Evolutionary conservation across 495 filamentous ascomycete genomes (phyloP), one percentile per base, ranked within the genome.

Genomic region (Aspergillus bridgeri): DNA sequence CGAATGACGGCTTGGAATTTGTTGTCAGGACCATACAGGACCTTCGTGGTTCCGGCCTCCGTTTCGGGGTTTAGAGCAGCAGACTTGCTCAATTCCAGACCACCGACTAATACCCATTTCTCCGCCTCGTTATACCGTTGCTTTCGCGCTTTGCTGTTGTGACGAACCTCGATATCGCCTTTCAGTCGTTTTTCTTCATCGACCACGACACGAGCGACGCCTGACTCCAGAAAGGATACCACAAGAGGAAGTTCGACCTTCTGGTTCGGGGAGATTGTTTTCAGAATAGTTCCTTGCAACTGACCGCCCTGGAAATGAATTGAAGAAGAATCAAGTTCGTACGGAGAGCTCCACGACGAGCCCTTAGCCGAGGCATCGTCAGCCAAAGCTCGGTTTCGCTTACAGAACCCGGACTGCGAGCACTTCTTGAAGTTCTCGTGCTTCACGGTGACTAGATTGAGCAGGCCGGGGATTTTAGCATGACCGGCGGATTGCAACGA

Each of bases 371-470:
- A 72, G 54, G 82, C 91, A 53, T 83, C 78, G 69, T 98, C 92
- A 58, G 95, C 95, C 66, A 87, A 90, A 24, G 85, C 89, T 68
- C 93, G 86, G 72, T 96, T 97, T 56, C 94, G 91, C 67, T 89
- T 90, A 73, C 95, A 98, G 79, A 98, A 98, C 55, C 94, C 94
- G 0, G 92, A 92, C 70, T 98, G 94, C 42, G 83, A 75, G 76
- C 94, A 98, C 58, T 86, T 96, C 67, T 98, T 98, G 81, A 97
- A 98, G 64, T 92, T 90, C 63, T 95, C 88, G 63, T 96, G 88
- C 74, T 98, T 98, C 19, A 98, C 95, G 64, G 81, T 74, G 54
- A 84, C 92, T 94, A 68, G 22, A 20, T 33, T 7, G n/a, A 58
- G n/a, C n/a, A 20, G 22, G 23, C 20, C 51, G 8, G 3, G 11